These are phyloP conservation scores for Fusarium zealandicum DNA, from an alignment of 2,329 filamentous ascomycete species.

Conservation along the genomic window DNA sequence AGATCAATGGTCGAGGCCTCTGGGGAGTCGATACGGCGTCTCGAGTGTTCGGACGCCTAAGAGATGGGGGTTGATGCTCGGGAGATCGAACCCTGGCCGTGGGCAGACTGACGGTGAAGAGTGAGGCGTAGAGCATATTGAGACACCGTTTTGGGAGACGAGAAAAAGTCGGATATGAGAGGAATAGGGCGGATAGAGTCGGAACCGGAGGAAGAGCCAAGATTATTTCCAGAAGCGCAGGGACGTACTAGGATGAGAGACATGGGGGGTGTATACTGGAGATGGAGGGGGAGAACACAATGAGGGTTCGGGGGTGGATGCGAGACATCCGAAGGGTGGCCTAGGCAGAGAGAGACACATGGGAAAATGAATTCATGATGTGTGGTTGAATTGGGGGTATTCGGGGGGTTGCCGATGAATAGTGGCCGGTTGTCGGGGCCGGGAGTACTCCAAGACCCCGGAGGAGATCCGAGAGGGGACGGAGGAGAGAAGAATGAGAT, in stretches of 20 bases:
- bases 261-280: conserved; percentile 11
- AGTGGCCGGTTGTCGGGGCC: conserved; percentile 16
- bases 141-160: conserved; percentile 11
- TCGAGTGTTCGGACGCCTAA: conserved; percentile 16
- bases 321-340: conserved; percentile 25
- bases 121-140: conserved; percentile 16
- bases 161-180: conserved; percentile 24
- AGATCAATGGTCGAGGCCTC: conserved; percentile 9
- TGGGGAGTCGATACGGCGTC: conserved; percentile 7
- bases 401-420: conserved; percentile 10
- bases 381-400: not conserved
- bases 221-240: conserved; percentile 5
- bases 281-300: conserved; percentile 8
- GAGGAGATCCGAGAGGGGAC: conserved; percentile 23
- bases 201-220: conserved; percentile 18
- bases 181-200: conserved; percentile 27
- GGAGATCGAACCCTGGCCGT: conserved; percentile 13
- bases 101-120: conserved; percentile 34
- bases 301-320: conserved; percentile 20
- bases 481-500: conserved; percentile 9
- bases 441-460: conserved; percentile 8
- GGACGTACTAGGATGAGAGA: conserved; percentile 1
- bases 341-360: conserved; percentile 15
- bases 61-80: conserved; percentile 11
- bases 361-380: conserved; percentile 21